A percentile compares a stretch with the other conserved stretches of the same genome.
phyloP scores from a whole-genome alignment of 106 monocot species.

The Dioscorea dumetorum region DNA sequence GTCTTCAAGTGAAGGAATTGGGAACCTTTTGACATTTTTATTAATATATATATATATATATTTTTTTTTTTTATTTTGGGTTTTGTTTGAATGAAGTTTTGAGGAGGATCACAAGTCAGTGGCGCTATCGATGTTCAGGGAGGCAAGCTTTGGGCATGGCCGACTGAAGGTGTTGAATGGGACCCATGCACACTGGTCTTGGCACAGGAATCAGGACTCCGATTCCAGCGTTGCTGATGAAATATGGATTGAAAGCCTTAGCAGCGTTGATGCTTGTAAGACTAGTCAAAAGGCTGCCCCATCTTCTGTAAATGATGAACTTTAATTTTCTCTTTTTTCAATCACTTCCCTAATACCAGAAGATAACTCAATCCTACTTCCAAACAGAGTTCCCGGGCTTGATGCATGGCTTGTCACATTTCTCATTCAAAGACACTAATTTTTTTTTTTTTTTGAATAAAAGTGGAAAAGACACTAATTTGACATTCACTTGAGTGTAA shows the following conservation, averaged over 20 bases:
- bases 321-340: conserved; percentile 1
- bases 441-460: too few species aligned
- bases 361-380: too few species aligned
- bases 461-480: too few species aligned
- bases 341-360: too few species aligned
- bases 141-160: conserved; percentile 95
- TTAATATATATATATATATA: too few species aligned
- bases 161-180: conserved; percentile 47
- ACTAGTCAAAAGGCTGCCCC: background rate
- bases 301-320: background rate
- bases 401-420: too few species aligned
- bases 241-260: conserved; percentile 52
- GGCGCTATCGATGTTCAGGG: conserved; percentile 47
- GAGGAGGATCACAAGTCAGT: conserved; percentile 36
- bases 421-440: too few species aligned
- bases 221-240: conserved; percentile 29
- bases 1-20: background rate
- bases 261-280: conserved; percentile 17
- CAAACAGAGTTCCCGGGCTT: too few species aligned
- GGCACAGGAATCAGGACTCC: conserved; percentile 80
- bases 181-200: conserved; percentile 74
- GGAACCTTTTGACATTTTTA: background rate
- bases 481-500: too few species aligned
- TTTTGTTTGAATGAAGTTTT: conserved; percentile 31
- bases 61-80: background rate